Base-by-base conservation (phyloP, 768 basidiomycete species). In the Boletus sp. region DNA sequence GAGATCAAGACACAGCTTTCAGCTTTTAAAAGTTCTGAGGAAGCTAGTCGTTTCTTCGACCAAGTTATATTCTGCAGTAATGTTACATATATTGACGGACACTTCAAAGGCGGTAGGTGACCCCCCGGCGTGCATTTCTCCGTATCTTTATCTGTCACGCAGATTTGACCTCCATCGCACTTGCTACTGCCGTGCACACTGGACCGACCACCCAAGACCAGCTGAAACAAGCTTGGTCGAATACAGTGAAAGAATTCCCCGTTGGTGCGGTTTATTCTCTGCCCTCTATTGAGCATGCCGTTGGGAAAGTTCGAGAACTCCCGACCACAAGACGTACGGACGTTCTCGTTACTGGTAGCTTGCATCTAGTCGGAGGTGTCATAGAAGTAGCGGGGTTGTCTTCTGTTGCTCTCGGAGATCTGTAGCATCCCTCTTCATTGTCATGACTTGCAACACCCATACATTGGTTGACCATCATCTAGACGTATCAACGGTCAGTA, bases 11-110 rank as follows among this genome's bases (percentile, higher is more conserved):
- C 65, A 4, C 84, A 79, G 48, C 75, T 90, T 13, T 59, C 73
- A 54, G 52, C 69, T 19, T 70, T 79, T 34, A 62, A 70, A 14
- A 67, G 69, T n/a, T 60, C 71, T 0, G 77, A 78, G 49, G 65
- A 70, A 15, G 57, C 74, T 1, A 69, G 65, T 14, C 57, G 58
- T 9, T 85, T 92, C 64, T 97, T 97, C 60, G 82, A 92, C 64
- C 81, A 85, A 47, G 90, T 95, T 53, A 83, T 98, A 43, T 98
- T 99, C 71, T 98, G 95, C 72, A 86, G 93, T 45, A 99, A 98
- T 69, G 89, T 97, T 32, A 99, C 97, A 0, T 99, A 96, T 65
- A 79, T 83, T 1, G 85, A 91, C 58, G 97, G 97, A 0, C 77
- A 79, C 32, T 98, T 84, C 68, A 98, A 98, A 75, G 89, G 90